Evolutionary conservation across 1,139 yeast genomes (phyloP), one percentile per base, ranked within the genome.

Genomic region (Saccharomyces hybrid): DNA sequence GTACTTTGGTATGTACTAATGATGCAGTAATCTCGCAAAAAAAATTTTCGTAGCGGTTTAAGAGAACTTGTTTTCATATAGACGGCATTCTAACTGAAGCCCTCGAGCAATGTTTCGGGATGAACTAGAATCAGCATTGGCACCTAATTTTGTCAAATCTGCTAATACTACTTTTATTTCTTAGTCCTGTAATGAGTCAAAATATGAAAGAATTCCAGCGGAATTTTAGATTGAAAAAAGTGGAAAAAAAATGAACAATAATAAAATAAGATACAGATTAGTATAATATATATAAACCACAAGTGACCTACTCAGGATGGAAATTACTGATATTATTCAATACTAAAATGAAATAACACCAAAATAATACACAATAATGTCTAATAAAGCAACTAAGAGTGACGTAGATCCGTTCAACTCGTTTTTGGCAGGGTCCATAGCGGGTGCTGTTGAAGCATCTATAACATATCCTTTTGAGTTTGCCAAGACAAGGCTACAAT

Each of bases 401-500:
- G 61, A 55, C 65, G 76, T 71, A 23, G 82, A 79, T 68, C 91
- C 91, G 7, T 64, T 79, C 57, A 83, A 82, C 69, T 89, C 96
- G 2, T 88, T 91, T 66, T 78, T 89, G 16, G 97, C 97, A 8
- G 98, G 98, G 53, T 96, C 96, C 51, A 76, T 88, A 0, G 98
- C 97, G 1, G 98, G 98, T 57, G 97, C 95, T 44, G 79, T 89
- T 49, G 98, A 91, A 72, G 96, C 96, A 31, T 81, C 82, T 46
- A 78, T 88, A 51, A 91, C 97, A 0, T 93, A 90, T 69, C 99
- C 99, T 1, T 93, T 93, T 70, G 99, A 93, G 71, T 93, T 91
- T 73, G 96, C 98, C 48, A 93, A 93, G 68, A 93, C 99, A 5
- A 76, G 98, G 58, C 77, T 93, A 50, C 99, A 93, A 73, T 78